Percentiles rank a stretch among this genome's conserved stretches.
phyloP scores from a whole-genome alignment of 176 grass and related monocot species.

The Carex cristatella region DNA sequence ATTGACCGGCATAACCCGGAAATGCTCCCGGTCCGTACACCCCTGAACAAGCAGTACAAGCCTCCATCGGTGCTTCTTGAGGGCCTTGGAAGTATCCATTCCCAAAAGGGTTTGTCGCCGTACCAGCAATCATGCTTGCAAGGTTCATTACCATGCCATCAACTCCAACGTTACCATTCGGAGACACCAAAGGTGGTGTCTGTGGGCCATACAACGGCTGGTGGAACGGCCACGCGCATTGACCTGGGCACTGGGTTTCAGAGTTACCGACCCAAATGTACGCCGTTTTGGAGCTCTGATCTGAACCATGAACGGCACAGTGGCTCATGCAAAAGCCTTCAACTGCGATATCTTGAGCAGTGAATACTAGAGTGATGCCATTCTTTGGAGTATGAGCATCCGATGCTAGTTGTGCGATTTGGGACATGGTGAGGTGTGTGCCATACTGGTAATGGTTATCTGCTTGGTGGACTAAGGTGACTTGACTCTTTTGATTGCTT shows the following conservation, averaged over 20 bases:
- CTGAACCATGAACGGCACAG: constrained; percentile 48
- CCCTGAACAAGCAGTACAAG: constrained; percentile 43
- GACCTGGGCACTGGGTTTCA: constrained; percentile 56
- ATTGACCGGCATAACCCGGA: constrained; percentile 55
- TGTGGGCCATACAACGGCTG: constrained; percentile 59
- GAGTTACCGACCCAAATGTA: constrained; percentile 60
- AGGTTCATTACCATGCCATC: constrained; percentile 71
- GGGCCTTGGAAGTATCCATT: constrained; percentile 66
- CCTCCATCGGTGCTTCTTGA: constrained; percentile 36
- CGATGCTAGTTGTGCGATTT: constrained; percentile 39
- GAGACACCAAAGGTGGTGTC: constrained; percentile 40
- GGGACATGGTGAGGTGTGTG: constrained; percentile 38
- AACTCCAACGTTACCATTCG: constrained; percentile 56
- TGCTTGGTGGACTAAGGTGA: constrained; percentile 38
- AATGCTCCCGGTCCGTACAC: constrained; percentile 46
- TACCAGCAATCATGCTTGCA: constrained; percentile 55
- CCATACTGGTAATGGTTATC: constrained; percentile 36
- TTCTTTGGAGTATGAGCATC: constrained; percentile 7
- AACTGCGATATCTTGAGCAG: constrained; percentile 56
- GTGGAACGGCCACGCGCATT: constrained; percentile 84
- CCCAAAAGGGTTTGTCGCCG: constrained; percentile 56
- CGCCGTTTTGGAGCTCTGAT: constrained; percentile 30
- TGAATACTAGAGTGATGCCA: constrained; percentile 50
- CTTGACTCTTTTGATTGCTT: constrained; percentile 7
- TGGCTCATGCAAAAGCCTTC: constrained; percentile 57